Percentiles rank a stretch among this genome's conserved stretches.
phyloP scores from a whole-genome alignment of 306 rosid species.

The Boehmeria nivea region DNA sequence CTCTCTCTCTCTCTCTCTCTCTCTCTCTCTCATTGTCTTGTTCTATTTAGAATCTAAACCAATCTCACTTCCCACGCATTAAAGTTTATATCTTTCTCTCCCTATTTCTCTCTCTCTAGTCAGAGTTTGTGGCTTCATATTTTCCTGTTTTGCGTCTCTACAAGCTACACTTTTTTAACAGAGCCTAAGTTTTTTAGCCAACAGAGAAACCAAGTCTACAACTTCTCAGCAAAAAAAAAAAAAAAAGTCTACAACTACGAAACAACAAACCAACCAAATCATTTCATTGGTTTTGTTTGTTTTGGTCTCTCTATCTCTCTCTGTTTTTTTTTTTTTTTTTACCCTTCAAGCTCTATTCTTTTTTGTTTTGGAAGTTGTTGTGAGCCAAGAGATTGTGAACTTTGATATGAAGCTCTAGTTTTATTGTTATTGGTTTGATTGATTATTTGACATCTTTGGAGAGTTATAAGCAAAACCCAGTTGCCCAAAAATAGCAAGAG shows the following conservation, averaged over 20 bases:
- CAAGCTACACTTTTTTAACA: constrained; percentile 14
- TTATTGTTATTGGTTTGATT: background rate
- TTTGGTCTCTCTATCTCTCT: constrained; percentile 13
- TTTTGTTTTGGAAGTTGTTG: constrained; percentile 6
- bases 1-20: constrained; percentile 23
- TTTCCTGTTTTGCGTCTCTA: constrained; percentile 33
- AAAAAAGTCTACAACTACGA: constrained; percentile 19
- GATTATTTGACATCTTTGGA: constrained; percentile 24
- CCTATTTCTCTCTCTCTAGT: constrained; percentile 26
- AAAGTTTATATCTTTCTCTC: constrained; percentile 35
- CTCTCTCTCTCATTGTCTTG: constrained; percentile 85
- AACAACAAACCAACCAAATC: constrained; percentile 15
- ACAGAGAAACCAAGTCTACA: constrained; percentile 21
- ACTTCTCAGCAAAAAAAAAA: constrained; percentile 27
- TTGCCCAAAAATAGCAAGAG: constrained; percentile 21
- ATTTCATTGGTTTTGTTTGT: constrained; percentile 23
- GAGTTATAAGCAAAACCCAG: constrained; percentile 27
- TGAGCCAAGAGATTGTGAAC: constrained; percentile 29
- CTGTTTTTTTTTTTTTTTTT: too few species aligned
- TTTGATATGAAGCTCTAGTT: constrained; percentile 10
- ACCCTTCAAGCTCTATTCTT: too few species aligned
- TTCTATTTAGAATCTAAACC: constrained; percentile 60
- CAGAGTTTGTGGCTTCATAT: constrained; percentile 35
- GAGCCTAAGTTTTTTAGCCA: background rate
- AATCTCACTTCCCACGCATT: constrained; percentile 81